These are phyloP conservation scores for Diaporthe sp. DNA, from an alignment of 2,329 filamentous ascomycete species.

Conservation along the genomic window DNA sequence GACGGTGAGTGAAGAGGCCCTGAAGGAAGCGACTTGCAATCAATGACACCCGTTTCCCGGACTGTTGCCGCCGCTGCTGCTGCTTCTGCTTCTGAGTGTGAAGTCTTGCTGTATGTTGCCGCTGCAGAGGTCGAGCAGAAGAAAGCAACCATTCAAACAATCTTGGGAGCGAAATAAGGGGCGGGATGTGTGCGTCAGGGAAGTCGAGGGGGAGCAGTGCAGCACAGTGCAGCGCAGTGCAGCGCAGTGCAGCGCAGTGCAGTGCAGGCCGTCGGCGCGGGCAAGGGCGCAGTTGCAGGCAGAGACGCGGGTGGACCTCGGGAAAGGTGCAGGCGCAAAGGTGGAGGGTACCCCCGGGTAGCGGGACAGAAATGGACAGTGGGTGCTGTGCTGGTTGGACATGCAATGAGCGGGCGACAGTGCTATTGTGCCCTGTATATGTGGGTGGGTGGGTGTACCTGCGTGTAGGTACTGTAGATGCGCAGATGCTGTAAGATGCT, in stretches of 20 bases:
- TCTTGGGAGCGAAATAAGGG: conserved; percentile 23
- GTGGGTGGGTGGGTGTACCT: not conserved
- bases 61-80: not conserved
- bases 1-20: conserved; percentile 7
- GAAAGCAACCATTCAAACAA: conserved; percentile 18
- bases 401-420: conserved; percentile 10
- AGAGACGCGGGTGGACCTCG: conserved; percentile 2
- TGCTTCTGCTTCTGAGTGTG: not conserved
- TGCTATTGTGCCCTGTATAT: not conserved
- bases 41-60: not conserved
- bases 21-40: not conserved
- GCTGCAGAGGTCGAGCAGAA: conserved; percentile 14
- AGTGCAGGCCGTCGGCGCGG: conserved; percentile 1
- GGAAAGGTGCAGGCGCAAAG: not conserved
- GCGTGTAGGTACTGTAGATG: not conserved
- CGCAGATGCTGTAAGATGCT: conserved; percentile 6
- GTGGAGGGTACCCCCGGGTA: conserved; percentile 1
- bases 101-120: not conserved
- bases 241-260: conserved; percentile 2
- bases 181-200: conserved; percentile 22
- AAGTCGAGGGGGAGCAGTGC: conserved; percentile 5
- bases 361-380: not conserved
- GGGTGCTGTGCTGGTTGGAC: conserved; percentile 1
- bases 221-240: conserved; percentile 1
- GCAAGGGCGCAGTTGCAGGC: conserved; percentile 1